These are phyloP conservation scores for Phaffia tasmanica DNA, from an alignment of 768 basidiomycete genomes.

Conservation along the genomic window DNA sequence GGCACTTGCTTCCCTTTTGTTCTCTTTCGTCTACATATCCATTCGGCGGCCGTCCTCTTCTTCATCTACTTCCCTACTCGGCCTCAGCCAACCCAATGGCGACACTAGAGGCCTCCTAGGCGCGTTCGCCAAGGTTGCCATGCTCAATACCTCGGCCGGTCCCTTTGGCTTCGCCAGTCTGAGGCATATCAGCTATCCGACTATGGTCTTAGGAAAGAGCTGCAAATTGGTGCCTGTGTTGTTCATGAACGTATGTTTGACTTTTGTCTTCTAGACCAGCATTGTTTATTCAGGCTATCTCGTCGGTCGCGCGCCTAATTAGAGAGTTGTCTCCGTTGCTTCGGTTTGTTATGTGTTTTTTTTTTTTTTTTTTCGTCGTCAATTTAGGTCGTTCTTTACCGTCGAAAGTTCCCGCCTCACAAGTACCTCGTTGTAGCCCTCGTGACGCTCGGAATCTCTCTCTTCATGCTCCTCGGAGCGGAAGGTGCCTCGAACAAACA, in stretches of 20 bases:
- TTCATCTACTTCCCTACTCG: conserved; percentile 45
- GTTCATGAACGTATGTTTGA: conserved; percentile 72
- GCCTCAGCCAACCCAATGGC: conserved; percentile 40
- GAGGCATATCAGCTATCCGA: conserved; percentile 92
- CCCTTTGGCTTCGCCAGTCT: conserved; percentile 95
- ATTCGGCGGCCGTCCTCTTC: conserved; percentile 39
- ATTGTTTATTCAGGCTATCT: not conserved
- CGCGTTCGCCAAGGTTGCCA: conserved; percentile 57
- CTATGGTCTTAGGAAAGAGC: conserved; percentile 88
- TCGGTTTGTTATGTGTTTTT: conserved; percentile 4
- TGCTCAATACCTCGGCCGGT: conserved; percentile 78
- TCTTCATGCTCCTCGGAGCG: conserved; percentile 70
- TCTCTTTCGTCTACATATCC: conserved; percentile 64
- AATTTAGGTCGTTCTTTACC: conserved; percentile 62
- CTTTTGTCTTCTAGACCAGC: not conserved
- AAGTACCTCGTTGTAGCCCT: conserved; percentile 92
- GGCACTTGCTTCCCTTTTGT: conserved; percentile 62
- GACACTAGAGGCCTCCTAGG: conserved; percentile 41
- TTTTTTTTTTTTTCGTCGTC: not conserved
- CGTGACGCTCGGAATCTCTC: conserved; percentile 79
- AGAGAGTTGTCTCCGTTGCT: not conserved
- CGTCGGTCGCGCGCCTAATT: not conserved
- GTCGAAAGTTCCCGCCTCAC: conserved; percentile 79
- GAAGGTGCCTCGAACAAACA: conserved; percentile 24
- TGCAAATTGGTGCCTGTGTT: conserved; percentile 93